These are phyloP conservation scores for Epichloe hybrida DNA, from an alignment of 2,329 filamentous ascomycete genomes.

Conservation along the genomic window DNA sequence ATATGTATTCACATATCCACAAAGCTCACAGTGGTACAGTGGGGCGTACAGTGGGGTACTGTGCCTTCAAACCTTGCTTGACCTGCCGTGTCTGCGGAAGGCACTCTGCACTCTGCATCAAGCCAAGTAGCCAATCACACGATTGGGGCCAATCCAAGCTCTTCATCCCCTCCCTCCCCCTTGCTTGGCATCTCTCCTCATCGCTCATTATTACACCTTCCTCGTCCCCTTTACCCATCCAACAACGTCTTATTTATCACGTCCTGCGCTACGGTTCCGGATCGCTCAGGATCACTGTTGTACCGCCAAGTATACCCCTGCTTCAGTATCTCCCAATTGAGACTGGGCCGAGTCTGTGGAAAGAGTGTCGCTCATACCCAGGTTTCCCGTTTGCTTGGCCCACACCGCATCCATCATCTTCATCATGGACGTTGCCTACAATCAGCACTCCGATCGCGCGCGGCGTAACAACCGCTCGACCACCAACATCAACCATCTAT, in stretches of 20 bases:
- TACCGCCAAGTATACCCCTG: not conserved
- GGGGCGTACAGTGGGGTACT: too few relatives aligned
- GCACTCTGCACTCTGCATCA: not conserved
- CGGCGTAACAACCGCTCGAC: slow-evolving; percentile 46
- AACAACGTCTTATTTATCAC: not conserved
- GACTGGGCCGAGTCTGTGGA: not conserved
- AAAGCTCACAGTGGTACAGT: not conserved
- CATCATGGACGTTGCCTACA: slow-evolving; percentile 44
- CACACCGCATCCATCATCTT: not conserved
- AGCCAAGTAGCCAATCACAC: not conserved
- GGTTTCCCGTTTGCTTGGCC: not conserved
- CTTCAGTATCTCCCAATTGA: not conserved
- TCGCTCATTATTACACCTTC: not conserved
- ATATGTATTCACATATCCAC: too few relatives aligned
- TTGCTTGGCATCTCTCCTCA: not conserved
- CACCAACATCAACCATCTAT: slow-evolving; percentile 45
- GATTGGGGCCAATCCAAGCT: not conserved
- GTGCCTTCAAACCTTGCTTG: too few relatives aligned
- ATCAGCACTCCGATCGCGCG: slow-evolving; percentile 42
- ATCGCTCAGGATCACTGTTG: not conserved
- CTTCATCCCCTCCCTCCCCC: not conserved
- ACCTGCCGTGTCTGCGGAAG: not conserved
- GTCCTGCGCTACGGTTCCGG: not conserved
- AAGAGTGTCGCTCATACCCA: not conserved
- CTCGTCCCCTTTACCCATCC: not conserved